phyloP scores from a whole-genome alignment of 345 rosid species.

The Euphorbia pulcherrima region DNA sequence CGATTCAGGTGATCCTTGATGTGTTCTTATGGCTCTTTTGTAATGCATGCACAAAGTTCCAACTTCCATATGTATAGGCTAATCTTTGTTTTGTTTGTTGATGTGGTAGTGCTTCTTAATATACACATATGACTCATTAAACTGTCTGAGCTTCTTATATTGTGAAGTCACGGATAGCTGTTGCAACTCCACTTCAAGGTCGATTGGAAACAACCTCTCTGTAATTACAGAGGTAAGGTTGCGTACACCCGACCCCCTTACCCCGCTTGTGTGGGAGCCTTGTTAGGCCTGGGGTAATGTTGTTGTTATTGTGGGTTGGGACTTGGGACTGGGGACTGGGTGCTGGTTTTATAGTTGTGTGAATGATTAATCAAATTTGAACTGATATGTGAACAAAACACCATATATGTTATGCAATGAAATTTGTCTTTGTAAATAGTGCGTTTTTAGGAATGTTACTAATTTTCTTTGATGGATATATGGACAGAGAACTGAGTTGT shows the following conservation, averaged over 20 bases:
- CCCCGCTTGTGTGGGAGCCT: too few relatives aligned
- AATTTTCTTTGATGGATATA: constrained; percentile 24
- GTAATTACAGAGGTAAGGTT: too few relatives aligned
- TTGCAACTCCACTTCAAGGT: too few relatives aligned
- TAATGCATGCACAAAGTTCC: neutral
- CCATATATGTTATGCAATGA: too few relatives aligned
- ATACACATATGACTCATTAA: neutral
- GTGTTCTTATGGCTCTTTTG: neutral
- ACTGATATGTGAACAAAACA: neutral
- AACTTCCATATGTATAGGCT: neutral
- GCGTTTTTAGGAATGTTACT: constrained; percentile 4
- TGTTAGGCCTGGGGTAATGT: too few relatives aligned
- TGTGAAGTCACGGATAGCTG: too few relatives aligned
- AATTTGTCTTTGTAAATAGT: neutral
- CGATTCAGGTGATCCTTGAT: constrained; percentile 59
- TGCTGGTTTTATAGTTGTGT: neutral
- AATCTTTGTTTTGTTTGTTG: neutral
- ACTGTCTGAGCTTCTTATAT: too few relatives aligned
- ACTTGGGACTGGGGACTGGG: too few relatives aligned
- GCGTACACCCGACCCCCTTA: too few relatives aligned
- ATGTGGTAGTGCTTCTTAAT: neutral
- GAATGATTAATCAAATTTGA: neutral
- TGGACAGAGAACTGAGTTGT: constrained; percentile 93
- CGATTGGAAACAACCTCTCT: too few relatives aligned
- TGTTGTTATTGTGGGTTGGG: neutral